Conservation (phyloP, 2,329 filamentous ascomycete species). For the Fragosphaeria purpurea region DNA sequence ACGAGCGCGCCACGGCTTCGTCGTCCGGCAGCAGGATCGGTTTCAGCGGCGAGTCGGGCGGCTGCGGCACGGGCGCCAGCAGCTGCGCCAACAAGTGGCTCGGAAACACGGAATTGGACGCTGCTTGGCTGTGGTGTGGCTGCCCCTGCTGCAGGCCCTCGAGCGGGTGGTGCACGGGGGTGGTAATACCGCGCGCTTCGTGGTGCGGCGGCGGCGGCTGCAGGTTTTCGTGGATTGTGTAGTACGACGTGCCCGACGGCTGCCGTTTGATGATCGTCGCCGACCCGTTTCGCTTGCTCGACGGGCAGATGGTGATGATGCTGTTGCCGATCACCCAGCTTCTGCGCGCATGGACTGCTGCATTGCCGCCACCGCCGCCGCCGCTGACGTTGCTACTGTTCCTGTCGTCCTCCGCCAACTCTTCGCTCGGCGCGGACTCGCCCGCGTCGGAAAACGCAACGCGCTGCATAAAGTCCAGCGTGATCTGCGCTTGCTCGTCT, state of each 20-base stretch:
- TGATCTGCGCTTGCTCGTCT: constrained; percentile 88
- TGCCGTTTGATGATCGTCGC: constrained; percentile 63
- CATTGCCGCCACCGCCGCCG: constrained; percentile 50
- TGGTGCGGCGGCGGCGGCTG: constrained; percentile 49
- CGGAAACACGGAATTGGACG: constrained; percentile 52
- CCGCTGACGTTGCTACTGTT: constrained; percentile 19
- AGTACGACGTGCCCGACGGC: constrained; percentile 56
- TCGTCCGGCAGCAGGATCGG: constrained; percentile 66
- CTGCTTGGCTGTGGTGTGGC: constrained; percentile 31
- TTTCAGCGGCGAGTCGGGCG: constrained; percentile 45
- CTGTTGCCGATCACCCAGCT: constrained; percentile 66
- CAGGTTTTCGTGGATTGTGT: constrained; percentile 50
- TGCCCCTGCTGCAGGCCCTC: constrained; percentile 10
- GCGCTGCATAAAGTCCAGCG: constrained; percentile 89
- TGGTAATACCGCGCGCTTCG: not conserved
- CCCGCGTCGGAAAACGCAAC: constrained; percentile 78
- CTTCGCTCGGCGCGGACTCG: constrained; percentile 50
- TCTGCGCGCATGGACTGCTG: constrained; percentile 23
- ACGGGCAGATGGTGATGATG: constrained; percentile 65
- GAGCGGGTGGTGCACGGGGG: not conserved
- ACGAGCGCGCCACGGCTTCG: constrained; percentile 61
- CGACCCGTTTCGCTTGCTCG: constrained; percentile 49
- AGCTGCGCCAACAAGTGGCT: constrained; percentile 65
- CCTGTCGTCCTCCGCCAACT: constrained; percentile 43
- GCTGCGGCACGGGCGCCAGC: constrained; percentile 51